A percentile compares a stretch with the other conserved stretches of the same genome.
These are phyloP conservation scores for Russula griseocarnosa DNA, from an alignment of 768 basidiomycete species.

Conservation along the genomic window DNA sequence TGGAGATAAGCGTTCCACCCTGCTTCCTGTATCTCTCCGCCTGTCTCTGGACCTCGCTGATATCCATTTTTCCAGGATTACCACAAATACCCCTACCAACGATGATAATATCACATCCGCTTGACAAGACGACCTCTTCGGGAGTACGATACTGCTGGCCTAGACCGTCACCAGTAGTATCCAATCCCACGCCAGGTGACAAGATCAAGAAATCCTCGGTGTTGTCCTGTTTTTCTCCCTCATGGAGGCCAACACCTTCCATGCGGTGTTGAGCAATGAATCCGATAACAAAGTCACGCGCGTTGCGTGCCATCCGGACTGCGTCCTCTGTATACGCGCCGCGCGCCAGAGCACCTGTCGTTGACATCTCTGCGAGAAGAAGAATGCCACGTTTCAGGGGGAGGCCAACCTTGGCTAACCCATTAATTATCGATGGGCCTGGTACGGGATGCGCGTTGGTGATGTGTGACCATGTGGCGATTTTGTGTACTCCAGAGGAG, in stretches of 20 bases:
- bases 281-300: slow-evolving; percentile 88
- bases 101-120: slow-evolving; percentile 93
- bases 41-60: slow-evolving; percentile 54
- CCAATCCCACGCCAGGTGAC: slow-evolving; percentile 90
- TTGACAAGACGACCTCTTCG: slow-evolving; percentile 68
- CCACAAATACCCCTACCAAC: slow-evolving; percentile 96
- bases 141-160: slow-evolving; percentile 83
- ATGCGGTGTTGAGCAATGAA: slow-evolving; percentile 91
- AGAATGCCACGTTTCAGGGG: slow-evolving; percentile 84
- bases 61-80: slow-evolving; percentile 43
- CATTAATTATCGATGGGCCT: slow-evolving; percentile 91
- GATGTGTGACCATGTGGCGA: slow-evolving; percentile 93
- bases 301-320: slow-evolving; percentile 79
- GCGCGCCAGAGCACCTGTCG: slow-evolving; percentile 76
- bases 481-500: slow-evolving; percentile 86
- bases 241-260: slow-evolving; percentile 53
- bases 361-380: slow-evolving; percentile 95
- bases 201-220: slow-evolving; percentile 82
- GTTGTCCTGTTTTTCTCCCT: slow-evolving; percentile 24
- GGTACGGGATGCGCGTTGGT: slow-evolving; percentile 97
- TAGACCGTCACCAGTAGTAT: slow-evolving; percentile 47
- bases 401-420: slow-evolving; percentile 80
- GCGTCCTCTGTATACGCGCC: slow-evolving; percentile 82
- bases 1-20: slow-evolving; percentile 91
- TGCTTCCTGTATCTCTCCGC: slow-evolving; percentile 80